These are phyloP conservation scores for Brasenia schreberi DNA, from an alignment of 164 flowering plant species.

Conservation along the genomic window DNA sequence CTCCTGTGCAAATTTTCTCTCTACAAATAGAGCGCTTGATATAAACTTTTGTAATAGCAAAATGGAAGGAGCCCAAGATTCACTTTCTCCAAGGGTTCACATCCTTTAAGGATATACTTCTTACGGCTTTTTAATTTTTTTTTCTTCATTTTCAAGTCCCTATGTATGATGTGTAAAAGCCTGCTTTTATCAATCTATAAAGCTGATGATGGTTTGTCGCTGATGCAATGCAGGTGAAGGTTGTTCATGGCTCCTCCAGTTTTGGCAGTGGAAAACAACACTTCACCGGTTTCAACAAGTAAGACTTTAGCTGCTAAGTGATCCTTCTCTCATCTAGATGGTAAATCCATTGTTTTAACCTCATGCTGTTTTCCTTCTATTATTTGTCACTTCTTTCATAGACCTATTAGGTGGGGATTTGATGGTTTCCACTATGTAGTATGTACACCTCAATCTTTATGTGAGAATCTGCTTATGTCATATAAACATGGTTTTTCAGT, in stretches of 20 bases:
- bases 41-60: too few relatives aligned
- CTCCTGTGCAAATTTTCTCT: too few relatives aligned
- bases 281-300: slow-evolving; percentile 27
- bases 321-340: not conserved
- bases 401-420: not conserved
- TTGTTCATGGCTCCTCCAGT: slow-evolving; percentile 30
- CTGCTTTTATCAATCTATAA: too few relatives aligned
- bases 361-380: not conserved
- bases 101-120: not conserved
- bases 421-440: not conserved
- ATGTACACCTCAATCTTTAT: not conserved
- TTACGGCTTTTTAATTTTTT: not conserved
- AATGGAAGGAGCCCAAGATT: too few relatives aligned
- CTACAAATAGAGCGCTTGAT: too few relatives aligned
- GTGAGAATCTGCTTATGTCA: not conserved
- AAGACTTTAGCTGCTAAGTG: slow-evolving; percentile 1
- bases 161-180: too few relatives aligned
- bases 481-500: not conserved
- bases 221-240: not conserved
- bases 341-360: not conserved
- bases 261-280: slow-evolving; percentile 27
- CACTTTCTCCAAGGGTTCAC: too few relatives aligned
- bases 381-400: not conserved
- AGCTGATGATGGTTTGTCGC: not conserved
- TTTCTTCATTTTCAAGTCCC: too few relatives aligned